Conservation (phyloP, 2,329 filamentous ascomycete species). For the Clarireedia hainanense region DNA sequence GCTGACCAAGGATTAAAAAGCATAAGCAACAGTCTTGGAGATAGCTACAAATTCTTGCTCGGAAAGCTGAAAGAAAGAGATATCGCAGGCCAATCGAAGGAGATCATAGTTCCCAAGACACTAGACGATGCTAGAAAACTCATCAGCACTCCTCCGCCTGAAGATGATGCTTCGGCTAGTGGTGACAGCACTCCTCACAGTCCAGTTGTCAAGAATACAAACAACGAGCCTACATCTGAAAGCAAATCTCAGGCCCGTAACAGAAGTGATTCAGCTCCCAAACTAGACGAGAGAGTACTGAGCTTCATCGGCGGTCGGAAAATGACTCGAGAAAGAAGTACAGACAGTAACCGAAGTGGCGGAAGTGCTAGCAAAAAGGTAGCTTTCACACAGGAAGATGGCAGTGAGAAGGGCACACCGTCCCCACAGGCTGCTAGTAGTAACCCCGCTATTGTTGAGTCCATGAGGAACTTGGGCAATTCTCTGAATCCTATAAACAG, state of each 20-base stretch:
- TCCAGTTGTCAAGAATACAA: slow-evolving; percentile 20
- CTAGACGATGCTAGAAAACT: slow-evolving; percentile 88
- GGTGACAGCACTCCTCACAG: slow-evolving; percentile 46
- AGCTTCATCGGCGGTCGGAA: slow-evolving; percentile 64
- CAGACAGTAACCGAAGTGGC: slow-evolving; percentile 62
- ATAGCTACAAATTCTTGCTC: slow-evolving; percentile 88
- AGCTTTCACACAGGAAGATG: slow-evolving; percentile 37
- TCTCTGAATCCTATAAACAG: slow-evolving; percentile 77
- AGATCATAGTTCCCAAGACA: slow-evolving; percentile 69
- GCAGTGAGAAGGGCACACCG: slow-evolving; percentile 32
- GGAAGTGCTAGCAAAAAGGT: slow-evolving; percentile 51
- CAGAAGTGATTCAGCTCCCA: slow-evolving; percentile 30
- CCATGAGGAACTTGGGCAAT: slow-evolving; percentile 72
- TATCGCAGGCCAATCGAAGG: slow-evolving; percentile 38
- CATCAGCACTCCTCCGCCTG: slow-evolving; percentile 61
- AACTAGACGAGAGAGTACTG: slow-evolving; percentile 57
- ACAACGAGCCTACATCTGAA: neutral
- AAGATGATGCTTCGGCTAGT: slow-evolving; percentile 32
- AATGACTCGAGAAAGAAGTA: slow-evolving; percentile 59
- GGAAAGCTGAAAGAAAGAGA: slow-evolving; percentile 74
- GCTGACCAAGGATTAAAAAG: slow-evolving; percentile 90
- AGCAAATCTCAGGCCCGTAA: slow-evolving; percentile 10
- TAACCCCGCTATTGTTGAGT: slow-evolving; percentile 64
- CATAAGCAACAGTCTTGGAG: slow-evolving; percentile 82
- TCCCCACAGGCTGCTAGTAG: slow-evolving; percentile 26